Evolutionary conservation across 768 basidiomycete genomes (phyloP), one percentile per base, ranked within the genome.

Genomic region (Amanita rubescens): DNA sequence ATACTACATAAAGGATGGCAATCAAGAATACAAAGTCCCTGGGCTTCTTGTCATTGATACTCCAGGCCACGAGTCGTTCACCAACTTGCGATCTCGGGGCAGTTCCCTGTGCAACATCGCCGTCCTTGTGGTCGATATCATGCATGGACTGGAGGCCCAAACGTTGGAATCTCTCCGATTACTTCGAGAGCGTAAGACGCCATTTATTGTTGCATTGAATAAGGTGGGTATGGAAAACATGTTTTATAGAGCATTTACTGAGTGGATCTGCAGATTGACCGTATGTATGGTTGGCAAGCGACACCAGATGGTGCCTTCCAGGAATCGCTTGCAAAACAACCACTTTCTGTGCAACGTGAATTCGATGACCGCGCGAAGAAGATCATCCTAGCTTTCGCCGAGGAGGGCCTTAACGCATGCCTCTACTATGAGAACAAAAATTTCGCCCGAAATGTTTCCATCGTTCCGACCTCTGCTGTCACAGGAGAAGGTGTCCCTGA

Each of bases 11-110:
- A 62, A 90, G 88, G 86, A 90, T 60, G 84, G 83, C 55, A 67
- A 68, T 38, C 85, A 89, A 71, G 91, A 98, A 61, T 97, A 94
- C 78, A 96, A 97, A 71, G 85, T 97, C 56, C 96, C 96, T 33
- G 96, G 96, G 67, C 79, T 99, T 14, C 78, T 99, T 52, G 68
- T 99, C 60, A 98, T 99, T 60, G 96, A 99, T 67, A 99, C 96
- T 1, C 96, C 96, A 53, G 96, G 96, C 53, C 96, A 99, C 82
- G 96, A 98, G 71, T 95, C 94, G 5, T 99, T 99, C 79, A 93
- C 93, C 7, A 98, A 98, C 68, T 69, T 98, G 66, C 90, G 96
- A 45, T 84, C 87, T 14, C 88, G 96, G 65, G 96, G 96, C 65
- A 94, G 91, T 57, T 96, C 94, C 6, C 78, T 99, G 20, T 98